These are phyloP conservation scores for Canavalia ensiformis DNA, from an alignment of 306 rosid genomes.

Conservation along the genomic window DNA sequence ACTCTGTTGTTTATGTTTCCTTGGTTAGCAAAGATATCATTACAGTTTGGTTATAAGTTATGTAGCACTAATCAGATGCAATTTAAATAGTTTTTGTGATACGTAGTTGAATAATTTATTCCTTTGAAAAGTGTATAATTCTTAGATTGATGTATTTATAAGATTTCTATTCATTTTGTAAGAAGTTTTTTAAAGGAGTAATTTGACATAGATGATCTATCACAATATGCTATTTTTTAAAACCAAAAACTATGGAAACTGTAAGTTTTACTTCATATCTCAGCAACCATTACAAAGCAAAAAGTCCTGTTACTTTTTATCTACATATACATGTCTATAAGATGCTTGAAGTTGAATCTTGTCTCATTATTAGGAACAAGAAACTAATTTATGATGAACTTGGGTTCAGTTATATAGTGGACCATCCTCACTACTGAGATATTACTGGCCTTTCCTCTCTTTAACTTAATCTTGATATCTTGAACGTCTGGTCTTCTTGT, in stretches of 20 bases:
- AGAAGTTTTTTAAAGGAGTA: neutral
- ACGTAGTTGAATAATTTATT: constrained; percentile 5
- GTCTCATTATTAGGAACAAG: neutral
- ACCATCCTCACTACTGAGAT: constrained; percentile 8
- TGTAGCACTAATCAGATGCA: constrained; percentile 16
- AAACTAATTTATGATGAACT: constrained; percentile 29
- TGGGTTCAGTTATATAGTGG: neutral
- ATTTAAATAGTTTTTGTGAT: neutral
- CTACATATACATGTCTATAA: constrained; percentile 1
- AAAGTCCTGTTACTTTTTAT: constrained; percentile 4
- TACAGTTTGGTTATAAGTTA: constrained; percentile 10
- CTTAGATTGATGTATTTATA: neutral
- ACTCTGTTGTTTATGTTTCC: constrained; percentile 12
- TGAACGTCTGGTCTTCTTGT: constrained; percentile 30
- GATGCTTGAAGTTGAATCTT: constrained; percentile 24
- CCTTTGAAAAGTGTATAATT: neutral
- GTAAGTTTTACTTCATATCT: constrained; percentile 24
- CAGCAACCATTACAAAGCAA: neutral
- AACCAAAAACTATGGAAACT: neutral
- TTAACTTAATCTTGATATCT: constrained; percentile 28
- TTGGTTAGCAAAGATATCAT: neutral
- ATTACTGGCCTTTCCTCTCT: neutral
- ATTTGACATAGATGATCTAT: neutral
- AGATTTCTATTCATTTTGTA: constrained; percentile 28
- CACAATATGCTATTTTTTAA: neutral